A percentile compares a stretch with the other conserved stretches of the same genome.
Evolutionary conservation across 345 rosid genomes (phyloP).

Genomic region (Gynandropsis gynandra): DNA sequence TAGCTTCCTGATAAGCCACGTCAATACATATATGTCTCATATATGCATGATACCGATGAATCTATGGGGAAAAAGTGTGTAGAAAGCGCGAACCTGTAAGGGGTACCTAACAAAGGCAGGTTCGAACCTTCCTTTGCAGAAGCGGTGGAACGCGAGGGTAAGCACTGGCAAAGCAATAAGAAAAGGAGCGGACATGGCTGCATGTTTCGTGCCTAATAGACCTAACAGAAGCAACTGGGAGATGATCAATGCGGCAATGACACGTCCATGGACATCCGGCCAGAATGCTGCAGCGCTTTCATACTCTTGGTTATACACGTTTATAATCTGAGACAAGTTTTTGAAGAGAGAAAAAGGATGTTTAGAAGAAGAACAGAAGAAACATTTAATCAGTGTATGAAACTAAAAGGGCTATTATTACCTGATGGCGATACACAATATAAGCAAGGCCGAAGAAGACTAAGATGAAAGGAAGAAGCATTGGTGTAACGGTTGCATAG

Average conservation of each 20-base stretch:
- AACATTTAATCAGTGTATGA: neutral
- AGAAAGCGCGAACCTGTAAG: slow-evolving; percentile 50
- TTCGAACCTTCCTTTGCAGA: slow-evolving; percentile 71
- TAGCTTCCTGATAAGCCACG: slow-evolving; percentile 64
- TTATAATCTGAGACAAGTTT: slow-evolving; percentile 48
- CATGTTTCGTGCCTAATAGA: slow-evolving; percentile 48
- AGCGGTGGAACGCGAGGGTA: slow-evolving; percentile 57
- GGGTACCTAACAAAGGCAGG: slow-evolving; percentile 69
- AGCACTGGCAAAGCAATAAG: slow-evolving; percentile 68
- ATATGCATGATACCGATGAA: neutral
- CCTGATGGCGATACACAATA: slow-evolving; percentile 90
- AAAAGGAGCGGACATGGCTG: slow-evolving; percentile 61
- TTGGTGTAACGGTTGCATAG: slow-evolving; percentile 75
- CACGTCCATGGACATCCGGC: slow-evolving; percentile 89
- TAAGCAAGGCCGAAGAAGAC: slow-evolving; percentile 74
- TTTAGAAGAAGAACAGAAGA: neutral
- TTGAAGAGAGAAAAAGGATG: neutral
- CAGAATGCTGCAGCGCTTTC: slow-evolving; percentile 92
- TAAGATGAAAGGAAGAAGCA: slow-evolving; percentile 80
- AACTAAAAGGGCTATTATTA: slow-evolving; percentile 21
- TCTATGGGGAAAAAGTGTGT: neutral
- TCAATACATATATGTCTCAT: neutral
- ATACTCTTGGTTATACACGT: slow-evolving; percentile 84
- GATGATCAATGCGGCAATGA: slow-evolving; percentile 54
- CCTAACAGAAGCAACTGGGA: slow-evolving; percentile 82